Base-by-base conservation (phyloP, 805 yeast genomes). In the Torulaspora delbrueckii region DNA sequence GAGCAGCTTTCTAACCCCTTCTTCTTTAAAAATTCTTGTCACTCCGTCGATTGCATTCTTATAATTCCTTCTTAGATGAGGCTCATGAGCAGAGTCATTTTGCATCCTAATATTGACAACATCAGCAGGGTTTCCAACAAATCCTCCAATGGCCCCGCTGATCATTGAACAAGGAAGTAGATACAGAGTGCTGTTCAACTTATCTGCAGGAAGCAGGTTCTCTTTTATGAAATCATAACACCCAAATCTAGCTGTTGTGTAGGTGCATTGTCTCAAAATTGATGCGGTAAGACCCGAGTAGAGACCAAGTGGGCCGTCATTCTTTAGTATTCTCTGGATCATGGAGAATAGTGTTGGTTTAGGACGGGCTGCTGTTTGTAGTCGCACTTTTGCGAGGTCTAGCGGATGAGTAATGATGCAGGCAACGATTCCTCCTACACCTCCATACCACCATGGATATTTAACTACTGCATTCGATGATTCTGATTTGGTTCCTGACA, bases 31-130 rank as follows among this genome's bases (percentile, higher is more conserved):
- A 40, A 88, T 80, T 53, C 82, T 74, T 42, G 61, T 57, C 25
- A 88, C 65, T 12, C 96, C 96, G 61, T 87, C 90, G 31, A 87
- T 56, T 0, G 93, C 95, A 63, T 88, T 81, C 41, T 73, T 72
- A 63, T 88, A 87, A 59, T 84, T 79, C 63, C 96, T 75, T 61
- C 89, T 75, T 53, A 80, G 73, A 1, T 72, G 81, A 4, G 66
- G 46, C 4, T 89, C 86, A 48, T 85, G 70, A 0, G 89, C 69
- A 5, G 84, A 78, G 59, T 87, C 96, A 63, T 87, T 87, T 64
- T 87, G 96, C 96, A 87, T 87, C 67, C 96, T 77, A 52, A 87
- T 85, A 56, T 87, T 87, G 31, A 86, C 88, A 10, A 87, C 84
- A 61, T 87, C 96, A 1, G 93, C 80, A 3, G 96, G 95, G 60